A percentile compares a stretch with the other conserved stretches of the same genome.
phyloP scores from a whole-genome alignment of 495 filamentous ascomycete genomes.

The Podospora didyma region DNA sequence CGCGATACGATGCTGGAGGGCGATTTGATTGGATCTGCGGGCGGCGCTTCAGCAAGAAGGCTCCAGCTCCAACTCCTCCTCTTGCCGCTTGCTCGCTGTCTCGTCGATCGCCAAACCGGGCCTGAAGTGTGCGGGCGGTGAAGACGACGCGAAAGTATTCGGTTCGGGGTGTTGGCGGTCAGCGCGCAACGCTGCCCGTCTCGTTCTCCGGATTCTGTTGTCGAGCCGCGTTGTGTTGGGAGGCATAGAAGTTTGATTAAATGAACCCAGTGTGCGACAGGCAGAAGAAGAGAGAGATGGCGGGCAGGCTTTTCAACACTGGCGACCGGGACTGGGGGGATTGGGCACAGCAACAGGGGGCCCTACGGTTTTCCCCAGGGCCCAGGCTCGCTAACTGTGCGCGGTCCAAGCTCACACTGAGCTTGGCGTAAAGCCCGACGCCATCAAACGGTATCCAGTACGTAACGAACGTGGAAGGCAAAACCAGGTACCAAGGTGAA shows the following conservation, averaged over 20 bases:
- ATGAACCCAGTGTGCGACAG: constrained; percentile 20
- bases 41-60: neutral
- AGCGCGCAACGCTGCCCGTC: neutral
- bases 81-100: neutral
- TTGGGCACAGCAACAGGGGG: constrained; percentile 17
- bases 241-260: constrained; percentile 13
- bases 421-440: constrained; percentile 10
- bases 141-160: neutral
- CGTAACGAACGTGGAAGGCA: constrained; percentile 3
- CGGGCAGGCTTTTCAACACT: constrained; percentile 18
- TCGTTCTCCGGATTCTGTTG: neutral
- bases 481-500: neutral
- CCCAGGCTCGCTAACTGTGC: constrained; percentile 11
- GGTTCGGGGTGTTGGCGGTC: neutral
- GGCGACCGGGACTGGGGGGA: constrained; percentile 5
- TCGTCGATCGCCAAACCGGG: neutral
- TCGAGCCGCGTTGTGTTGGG: constrained; percentile 12
- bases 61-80: too few species aligned
- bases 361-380: neutral
- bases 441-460: constrained; percentile 4
- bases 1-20: constrained; percentile 12
- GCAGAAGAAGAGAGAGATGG: constrained; percentile 13
- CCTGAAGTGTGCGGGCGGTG: neutral
- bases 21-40: neutral
- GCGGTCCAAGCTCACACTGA: constrained; percentile 6